Evolutionary conservation across 495 filamentous ascomycete species (phyloP), one percentile per base, ranked within the genome.

Genomic region (Diplogelasinospora grovesii): DNA sequence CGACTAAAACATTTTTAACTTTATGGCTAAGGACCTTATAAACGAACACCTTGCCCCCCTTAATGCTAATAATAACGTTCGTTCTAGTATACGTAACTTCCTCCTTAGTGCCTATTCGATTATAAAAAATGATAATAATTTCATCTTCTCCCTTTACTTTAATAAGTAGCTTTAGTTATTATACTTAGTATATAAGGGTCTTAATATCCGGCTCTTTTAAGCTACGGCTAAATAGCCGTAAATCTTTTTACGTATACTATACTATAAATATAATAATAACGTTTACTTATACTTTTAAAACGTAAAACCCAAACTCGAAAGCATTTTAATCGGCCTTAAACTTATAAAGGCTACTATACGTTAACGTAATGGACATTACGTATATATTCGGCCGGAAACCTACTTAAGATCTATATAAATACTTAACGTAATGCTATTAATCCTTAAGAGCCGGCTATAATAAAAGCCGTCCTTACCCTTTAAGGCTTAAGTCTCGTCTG

Each of bases 221-320:
- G 57, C 50, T 44, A 60, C 51, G 46, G 36, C 61, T 46, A 50
- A 60, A 65, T 28, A 61, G n/a, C 70, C 56, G 27, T 60, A 71
- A 27, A 62, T 74, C 34, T 59, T 78, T 53, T 37, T 63, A 53
- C 3, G 83, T 85, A 26, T 90, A 64, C 89, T 89, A 98, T 0
- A 92, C 89, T 85, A 95, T 95, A 10, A 78, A 78, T 15, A 96
- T 43, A 36, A 95, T 74, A n/a, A 94, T 81, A 9, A 95, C 63
- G 48, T 83, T 78, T 4, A 86, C 75, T 21, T 73, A 50, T 0
- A 65, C 68, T 20, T 78, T 67, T n/a, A 92, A 60, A 16, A 85
- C 73, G 30, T 86, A 80, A 45, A 77, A 79, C 11, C 85, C 85
- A 43, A 96, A 93, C 57, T 96, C 92, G 55, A 82, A 95, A 0